Conservation (phyloP, 129 eudicot genomes). For the Deinandra increscens region DNA sequence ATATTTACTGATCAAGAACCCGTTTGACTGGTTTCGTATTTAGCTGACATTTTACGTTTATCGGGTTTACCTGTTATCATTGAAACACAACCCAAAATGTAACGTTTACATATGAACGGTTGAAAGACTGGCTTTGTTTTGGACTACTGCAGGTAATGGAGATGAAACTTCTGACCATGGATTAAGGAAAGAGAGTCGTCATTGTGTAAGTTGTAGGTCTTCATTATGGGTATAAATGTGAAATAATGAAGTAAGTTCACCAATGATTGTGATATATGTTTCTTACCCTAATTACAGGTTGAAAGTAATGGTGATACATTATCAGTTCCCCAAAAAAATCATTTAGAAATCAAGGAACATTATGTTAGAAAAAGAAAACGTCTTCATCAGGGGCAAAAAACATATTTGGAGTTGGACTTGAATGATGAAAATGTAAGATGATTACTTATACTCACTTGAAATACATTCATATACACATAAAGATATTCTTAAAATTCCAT, state of each 20-base stretch:
- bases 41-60: neutral
- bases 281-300: constrained; percentile 44
- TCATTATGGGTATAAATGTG: constrained; percentile 36
- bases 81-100: neutral
- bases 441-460: neutral
- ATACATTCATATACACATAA: neutral
- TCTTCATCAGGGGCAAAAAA: constrained; percentile 34
- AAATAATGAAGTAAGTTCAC: constrained; percentile 23
- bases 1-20: neutral
- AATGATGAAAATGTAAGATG: constrained; percentile 73
- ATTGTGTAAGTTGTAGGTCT: constrained; percentile 94
- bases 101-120: neutral
- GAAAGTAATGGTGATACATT: constrained; percentile 61
- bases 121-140: constrained; percentile 10
- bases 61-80: neutral
- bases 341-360: constrained; percentile 36
- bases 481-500: constrained; percentile 2
- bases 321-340: constrained; percentile 40
- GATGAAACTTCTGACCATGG: constrained; percentile 29
- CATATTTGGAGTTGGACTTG: constrained; percentile 50
- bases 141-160: constrained; percentile 44
- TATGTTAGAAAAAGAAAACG: constrained; percentile 42
- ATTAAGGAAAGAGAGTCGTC: constrained; percentile 45
- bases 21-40: neutral
- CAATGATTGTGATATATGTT: constrained; percentile 36